Percentiles rank a stretch among this genome's conserved stretches.
Conservation (phyloP, 805 yeast genomes). For the Metschnikowia lachancei region DNA sequence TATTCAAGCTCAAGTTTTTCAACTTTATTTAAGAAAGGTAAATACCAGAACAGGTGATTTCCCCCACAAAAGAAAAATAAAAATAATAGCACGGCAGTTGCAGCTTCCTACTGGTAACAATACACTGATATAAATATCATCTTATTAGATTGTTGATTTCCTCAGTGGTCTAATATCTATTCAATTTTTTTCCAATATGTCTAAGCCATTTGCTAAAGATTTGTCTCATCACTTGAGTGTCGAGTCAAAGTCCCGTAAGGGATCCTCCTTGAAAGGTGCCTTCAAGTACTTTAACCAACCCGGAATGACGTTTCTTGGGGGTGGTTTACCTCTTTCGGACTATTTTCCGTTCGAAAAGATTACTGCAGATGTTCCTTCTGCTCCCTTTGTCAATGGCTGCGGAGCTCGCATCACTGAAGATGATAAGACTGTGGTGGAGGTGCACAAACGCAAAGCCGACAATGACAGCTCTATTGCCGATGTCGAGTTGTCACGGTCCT, state of each 20-base stretch:
- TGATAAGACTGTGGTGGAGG: slow-evolving; percentile 42
- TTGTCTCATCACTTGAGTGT: slow-evolving; percentile 69
- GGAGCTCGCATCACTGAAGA: slow-evolving; percentile 54
- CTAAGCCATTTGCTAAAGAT: slow-evolving; percentile 55
- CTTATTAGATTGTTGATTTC: too few relatives aligned
- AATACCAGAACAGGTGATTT: too few relatives aligned
- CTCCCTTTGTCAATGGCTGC: slow-evolving; percentile 79
- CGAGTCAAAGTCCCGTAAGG: slow-evolving; percentile 73
- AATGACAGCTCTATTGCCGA: slow-evolving; percentile 35
- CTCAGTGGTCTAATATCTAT: too few relatives aligned
- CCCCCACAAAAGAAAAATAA: too few relatives aligned
- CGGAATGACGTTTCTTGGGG: slow-evolving; percentile 83
- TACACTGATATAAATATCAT: too few relatives aligned
- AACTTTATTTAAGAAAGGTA: too few relatives aligned
- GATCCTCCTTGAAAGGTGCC: slow-evolving; percentile 80
- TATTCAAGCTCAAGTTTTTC: too few relatives aligned
- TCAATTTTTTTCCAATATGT: neutral
- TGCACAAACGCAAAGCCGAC: slow-evolving; percentile 33
- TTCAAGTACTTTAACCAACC: slow-evolving; percentile 75
- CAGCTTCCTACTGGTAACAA: too few relatives aligned
- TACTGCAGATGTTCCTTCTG: slow-evolving; percentile 66
- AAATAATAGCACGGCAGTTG: too few relatives aligned
- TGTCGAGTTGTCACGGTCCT: slow-evolving; percentile 75
- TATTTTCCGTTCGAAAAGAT: slow-evolving; percentile 89
- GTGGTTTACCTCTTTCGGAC: slow-evolving; percentile 89